Evolutionary conservation across 495 filamentous ascomycete genomes (phyloP).

Genomic region (Podospora appendiculata): DNA sequence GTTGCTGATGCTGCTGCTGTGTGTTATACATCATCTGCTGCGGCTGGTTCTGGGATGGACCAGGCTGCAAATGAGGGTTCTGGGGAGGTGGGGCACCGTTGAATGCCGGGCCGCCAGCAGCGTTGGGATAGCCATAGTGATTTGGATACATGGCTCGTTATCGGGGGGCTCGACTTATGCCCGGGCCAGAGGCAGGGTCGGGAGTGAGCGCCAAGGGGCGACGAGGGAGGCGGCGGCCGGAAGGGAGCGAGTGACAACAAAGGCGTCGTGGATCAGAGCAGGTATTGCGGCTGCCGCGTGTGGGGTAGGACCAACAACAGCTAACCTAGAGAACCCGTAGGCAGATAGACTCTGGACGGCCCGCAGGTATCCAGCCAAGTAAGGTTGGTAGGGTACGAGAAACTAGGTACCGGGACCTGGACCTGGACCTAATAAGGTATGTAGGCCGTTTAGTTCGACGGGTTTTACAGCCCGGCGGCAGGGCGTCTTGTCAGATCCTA

Average conservation of each 20-base stretch:
- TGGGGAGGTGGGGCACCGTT: conserved; percentile 42
- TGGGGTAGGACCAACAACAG: conserved; percentile 25
- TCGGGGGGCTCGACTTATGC: conserved; percentile 9
- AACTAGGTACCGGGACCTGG: no score
- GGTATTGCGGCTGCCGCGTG: conserved; percentile 24
- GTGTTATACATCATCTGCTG: conserved; percentile 41
- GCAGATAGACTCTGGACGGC: no score
- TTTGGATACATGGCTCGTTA: conserved; percentile 39
- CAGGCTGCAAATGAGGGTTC: conserved; percentile 40
- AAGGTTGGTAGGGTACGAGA: no score
- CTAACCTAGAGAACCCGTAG: not conserved
- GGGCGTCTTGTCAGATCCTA: not conserved
- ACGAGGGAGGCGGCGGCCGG: conserved; percentile 7
- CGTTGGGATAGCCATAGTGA: conserved; percentile 42
- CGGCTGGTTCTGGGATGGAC: conserved; percentile 33
- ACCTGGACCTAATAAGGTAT: not conserved
- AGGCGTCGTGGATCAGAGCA: conserved; percentile 24
- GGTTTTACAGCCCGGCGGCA: not conserved
- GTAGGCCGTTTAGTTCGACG: not conserved
- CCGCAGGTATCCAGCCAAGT: no score
- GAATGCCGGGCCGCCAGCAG: conserved; percentile 35
- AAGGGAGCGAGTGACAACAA: conserved; percentile 13
- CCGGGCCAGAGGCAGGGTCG: conserved; percentile 16
- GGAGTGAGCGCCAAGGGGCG: conserved; percentile 7
- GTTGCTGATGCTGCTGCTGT: conserved; percentile 38